Conservation (phyloP, 108 stramenopile species). For the Skeletonema tropicum region DNA sequence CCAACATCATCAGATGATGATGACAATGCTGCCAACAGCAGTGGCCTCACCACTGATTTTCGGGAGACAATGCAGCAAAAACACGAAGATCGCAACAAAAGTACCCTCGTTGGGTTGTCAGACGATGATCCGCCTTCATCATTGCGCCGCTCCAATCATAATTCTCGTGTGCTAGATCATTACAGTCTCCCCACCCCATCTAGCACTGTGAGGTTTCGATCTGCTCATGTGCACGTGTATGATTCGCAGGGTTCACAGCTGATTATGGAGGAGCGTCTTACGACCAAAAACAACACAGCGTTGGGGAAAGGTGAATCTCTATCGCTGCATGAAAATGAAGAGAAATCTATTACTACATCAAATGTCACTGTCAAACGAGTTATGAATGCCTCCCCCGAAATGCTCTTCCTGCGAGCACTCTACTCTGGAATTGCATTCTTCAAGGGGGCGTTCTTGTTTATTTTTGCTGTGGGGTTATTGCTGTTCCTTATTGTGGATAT, state of each 20-base stretch:
- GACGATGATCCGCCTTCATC: too few species aligned
- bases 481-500: slow-evolving; percentile 20
- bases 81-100: neutral
- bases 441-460: slow-evolving; percentile 12
- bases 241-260: slow-evolving; percentile 8
- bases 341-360: neutral
- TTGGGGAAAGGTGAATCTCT: too few species aligned
- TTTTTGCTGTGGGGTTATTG: slow-evolving; percentile 18
- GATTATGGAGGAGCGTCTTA: slow-evolving; percentile 6
- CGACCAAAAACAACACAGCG: neutral
- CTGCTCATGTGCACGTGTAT: slow-evolving; percentile 12
- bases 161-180: slow-evolving; percentile 11
- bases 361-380: slow-evolving; percentile 13
- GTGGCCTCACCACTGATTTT: neutral
- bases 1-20: neutral
- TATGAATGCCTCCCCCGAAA: slow-evolving; percentile 2
- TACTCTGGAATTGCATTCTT: slow-evolving; percentile 21
- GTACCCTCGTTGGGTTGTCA: neutral
- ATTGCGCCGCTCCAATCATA: neutral
- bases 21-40: neutral
- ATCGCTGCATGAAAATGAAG: neutral
- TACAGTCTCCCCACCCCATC: slow-evolving; percentile 20
- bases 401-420: slow-evolving; percentile 1
- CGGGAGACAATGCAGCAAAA: neutral
- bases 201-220: slow-evolving; percentile 24